Conservation (phyloP, 306 rosid genomes). For the Acacia crassicarpa region DNA sequence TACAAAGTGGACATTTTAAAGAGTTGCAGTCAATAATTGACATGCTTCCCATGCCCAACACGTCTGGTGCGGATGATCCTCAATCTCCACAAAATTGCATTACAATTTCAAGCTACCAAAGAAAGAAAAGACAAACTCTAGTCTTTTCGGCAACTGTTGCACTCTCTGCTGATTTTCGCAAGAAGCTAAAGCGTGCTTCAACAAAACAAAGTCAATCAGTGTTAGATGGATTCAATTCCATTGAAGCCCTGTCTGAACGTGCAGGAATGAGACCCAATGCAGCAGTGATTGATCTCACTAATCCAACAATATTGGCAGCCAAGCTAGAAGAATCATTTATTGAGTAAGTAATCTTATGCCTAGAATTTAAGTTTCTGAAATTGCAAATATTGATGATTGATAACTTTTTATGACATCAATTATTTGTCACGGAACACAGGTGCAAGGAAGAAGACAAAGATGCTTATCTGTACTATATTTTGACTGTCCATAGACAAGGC, state of each 20-base stretch:
- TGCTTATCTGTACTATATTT: conserved; percentile 84
- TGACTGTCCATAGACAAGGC: conserved; percentile 87
- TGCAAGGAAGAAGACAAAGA: conserved; percentile 96
- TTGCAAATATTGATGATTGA: conserved; percentile 7
- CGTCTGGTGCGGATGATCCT: conserved; percentile 42
- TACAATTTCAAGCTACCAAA: conserved; percentile 63
- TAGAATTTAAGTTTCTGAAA: conserved; percentile 21
- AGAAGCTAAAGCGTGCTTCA: conserved; percentile 78
- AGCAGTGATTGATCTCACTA: conserved; percentile 88
- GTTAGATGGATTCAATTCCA: conserved; percentile 72
- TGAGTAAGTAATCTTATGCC: conserved; percentile 61
- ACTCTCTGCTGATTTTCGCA: conserved; percentile 86
- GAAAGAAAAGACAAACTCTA: conserved; percentile 94
- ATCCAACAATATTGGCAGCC: conserved; percentile 66
- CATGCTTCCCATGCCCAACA: conserved; percentile 74
- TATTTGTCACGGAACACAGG: conserved; percentile 51
- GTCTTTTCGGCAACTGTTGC: conserved; percentile 95
- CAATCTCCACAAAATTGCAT: conserved; percentile 46
- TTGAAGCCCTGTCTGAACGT: conserved; percentile 82
- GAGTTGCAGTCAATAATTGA: conserved; percentile 93
- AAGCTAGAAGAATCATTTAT: conserved; percentile 92
- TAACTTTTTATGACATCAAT: background rate
- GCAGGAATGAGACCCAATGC: conserved; percentile 91
- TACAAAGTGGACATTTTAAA: conserved; percentile 85
- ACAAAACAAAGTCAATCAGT: conserved; percentile 54